Evolutionary conservation across 306 rosid genomes (phyloP).

Genomic region (Citrullus mucosospermus): DNA sequence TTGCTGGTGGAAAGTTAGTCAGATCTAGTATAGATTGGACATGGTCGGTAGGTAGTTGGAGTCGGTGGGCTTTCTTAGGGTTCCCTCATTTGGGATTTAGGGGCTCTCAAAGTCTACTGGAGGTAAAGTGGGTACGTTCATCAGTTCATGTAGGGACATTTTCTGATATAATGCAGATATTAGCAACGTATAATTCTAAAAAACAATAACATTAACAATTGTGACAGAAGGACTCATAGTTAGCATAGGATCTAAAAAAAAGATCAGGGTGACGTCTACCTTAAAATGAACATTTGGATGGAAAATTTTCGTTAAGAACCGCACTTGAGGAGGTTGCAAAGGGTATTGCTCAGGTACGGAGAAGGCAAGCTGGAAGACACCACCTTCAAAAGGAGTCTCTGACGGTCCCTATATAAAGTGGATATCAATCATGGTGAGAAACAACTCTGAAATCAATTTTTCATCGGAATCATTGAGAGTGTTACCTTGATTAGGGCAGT

Average conservation of each 20-base stretch:
- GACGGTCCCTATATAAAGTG: slow-evolving; percentile 61
- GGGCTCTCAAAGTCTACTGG: not conserved
- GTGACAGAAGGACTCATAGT: not conserved
- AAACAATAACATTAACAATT: not conserved
- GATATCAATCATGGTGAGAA: slow-evolving; percentile 5
- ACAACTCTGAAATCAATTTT: not conserved
- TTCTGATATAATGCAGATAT: not conserved
- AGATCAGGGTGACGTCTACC: slow-evolving; percentile 24
- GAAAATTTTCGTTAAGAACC: slow-evolving; percentile 90
- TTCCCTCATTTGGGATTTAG: not conserved
- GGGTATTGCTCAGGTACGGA: slow-evolving; percentile 93
- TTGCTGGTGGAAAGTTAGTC: not conserved
- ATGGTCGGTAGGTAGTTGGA: not conserved
- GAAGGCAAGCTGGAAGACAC: slow-evolving; percentile 90
- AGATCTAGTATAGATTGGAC: not conserved
- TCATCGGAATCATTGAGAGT: not conserved
- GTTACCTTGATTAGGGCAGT: slow-evolving; percentile 80
- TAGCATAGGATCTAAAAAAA: not conserved
- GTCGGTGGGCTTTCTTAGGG: not conserved
- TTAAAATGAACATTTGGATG: slow-evolving; percentile 98
- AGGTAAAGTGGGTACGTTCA: not conserved
- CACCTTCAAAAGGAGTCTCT: slow-evolving; percentile 95
- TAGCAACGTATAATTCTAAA: not conserved
- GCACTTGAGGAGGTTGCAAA: slow-evolving; percentile 94
- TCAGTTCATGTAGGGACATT: not conserved